phyloP scores from a whole-genome alignment of 495 filamentous ascomycete species.

The Terfezia claveryi region DNA sequence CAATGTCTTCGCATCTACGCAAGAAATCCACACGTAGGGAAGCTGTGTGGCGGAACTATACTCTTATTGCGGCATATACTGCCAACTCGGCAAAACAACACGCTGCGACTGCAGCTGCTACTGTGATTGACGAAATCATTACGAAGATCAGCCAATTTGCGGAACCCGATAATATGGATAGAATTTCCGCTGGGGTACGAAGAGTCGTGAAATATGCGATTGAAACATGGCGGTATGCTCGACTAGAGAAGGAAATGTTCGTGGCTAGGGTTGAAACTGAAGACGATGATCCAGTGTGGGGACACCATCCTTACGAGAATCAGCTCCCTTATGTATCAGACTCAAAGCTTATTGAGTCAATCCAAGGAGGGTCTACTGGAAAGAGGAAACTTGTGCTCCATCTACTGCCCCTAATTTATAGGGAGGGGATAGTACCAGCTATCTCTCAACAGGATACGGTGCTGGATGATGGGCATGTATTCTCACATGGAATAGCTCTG shows the following conservation, averaged over 20 bases:
- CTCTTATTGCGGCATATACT: constrained; percentile 41
- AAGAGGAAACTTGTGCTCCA: constrained; percentile 26
- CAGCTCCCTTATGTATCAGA: constrained; percentile 10
- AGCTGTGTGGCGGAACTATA: constrained; percentile 42
- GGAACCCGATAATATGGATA: constrained; percentile 32
- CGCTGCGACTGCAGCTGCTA: constrained; percentile 36
- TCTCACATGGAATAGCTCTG: constrained; percentile 29
- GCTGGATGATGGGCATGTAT: constrained; percentile 33
- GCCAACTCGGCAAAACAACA: constrained; percentile 38
- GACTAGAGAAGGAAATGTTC: constrained; percentile 40
- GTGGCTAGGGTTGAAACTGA: constrained; percentile 31
- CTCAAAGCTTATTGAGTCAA: not conserved
- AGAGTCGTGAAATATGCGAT: constrained; percentile 41
- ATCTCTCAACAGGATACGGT: constrained; percentile 21
- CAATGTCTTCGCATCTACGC: constrained; percentile 38
- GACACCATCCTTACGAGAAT: constrained; percentile 27
- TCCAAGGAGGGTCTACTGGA: constrained; percentile 11
- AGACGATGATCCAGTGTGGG: constrained; percentile 18
- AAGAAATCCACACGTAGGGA: constrained; percentile 39
- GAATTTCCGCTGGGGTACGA: constrained; percentile 29
- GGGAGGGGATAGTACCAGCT: constrained; percentile 24
- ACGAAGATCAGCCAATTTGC: constrained; percentile 36
- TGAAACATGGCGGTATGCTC: constrained; percentile 41
- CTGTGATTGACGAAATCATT: constrained; percentile 40
- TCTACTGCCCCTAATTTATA: constrained; percentile 32